phyloP scores from a whole-genome alignment of 352 stramenopile species.

The Phytopythium montanum region DNA sequence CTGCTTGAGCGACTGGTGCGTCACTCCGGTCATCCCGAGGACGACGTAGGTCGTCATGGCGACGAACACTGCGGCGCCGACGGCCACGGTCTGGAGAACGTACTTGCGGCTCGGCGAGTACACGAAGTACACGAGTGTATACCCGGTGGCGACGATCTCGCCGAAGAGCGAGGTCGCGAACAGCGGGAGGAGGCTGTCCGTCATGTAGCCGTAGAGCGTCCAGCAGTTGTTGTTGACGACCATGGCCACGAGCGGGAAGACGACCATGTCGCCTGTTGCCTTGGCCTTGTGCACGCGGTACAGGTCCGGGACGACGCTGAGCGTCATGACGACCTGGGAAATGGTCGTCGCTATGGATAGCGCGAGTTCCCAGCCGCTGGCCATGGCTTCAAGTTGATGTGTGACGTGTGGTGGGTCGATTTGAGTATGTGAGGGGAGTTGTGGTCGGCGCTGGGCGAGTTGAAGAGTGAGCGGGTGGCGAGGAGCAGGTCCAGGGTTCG shows the following conservation, averaged over 20 bases:
- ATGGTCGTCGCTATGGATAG: slow-evolving; percentile 17
- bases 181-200: slow-evolving; percentile 23
- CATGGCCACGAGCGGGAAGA: slow-evolving; percentile 41
- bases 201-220: slow-evolving; percentile 26
- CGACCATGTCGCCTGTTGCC: slow-evolving; percentile 21
- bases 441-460: background rate
- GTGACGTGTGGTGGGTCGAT: background rate
- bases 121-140: slow-evolving; percentile 24
- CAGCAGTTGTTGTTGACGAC: slow-evolving; percentile 39
- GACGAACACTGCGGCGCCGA: slow-evolving; percentile 9
- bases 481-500: too few relatives aligned
- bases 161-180: slow-evolving; percentile 13
- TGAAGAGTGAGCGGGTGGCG: background rate
- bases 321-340: slow-evolving; percentile 33
- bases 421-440: background rate
- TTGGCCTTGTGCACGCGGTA: slow-evolving; percentile 19
- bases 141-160: slow-evolving; percentile 3
- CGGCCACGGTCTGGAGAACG: slow-evolving; percentile 10
- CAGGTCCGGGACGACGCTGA: slow-evolving; percentile 26
- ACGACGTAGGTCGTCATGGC: slow-evolving; percentile 32
- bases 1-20: slow-evolving; percentile 15
- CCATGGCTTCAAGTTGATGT: slow-evolving; percentile 5
- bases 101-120: slow-evolving; percentile 12
- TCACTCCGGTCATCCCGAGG: slow-evolving; percentile 31
- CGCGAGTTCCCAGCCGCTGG: slow-evolving; percentile 3